These are phyloP conservation scores for Plectosphaerella plurivora DNA, from an alignment of 2,329 filamentous ascomycete genomes.

Conservation along the genomic window DNA sequence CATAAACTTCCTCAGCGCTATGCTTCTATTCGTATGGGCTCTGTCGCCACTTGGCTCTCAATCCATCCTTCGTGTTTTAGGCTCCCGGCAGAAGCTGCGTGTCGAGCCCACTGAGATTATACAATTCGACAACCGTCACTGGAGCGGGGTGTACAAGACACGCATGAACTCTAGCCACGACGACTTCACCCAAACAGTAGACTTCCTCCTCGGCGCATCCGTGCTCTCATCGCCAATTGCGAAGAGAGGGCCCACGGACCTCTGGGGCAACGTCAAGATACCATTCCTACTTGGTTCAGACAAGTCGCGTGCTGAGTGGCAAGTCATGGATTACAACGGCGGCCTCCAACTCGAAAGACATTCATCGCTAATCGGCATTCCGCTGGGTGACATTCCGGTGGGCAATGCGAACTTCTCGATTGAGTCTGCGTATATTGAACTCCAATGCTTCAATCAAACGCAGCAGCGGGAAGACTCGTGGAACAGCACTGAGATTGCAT, in stretches of 20 bases:
- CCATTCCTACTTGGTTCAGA: constrained; percentile 11
- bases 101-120: neutral
- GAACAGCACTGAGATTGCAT: neutral
- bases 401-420: constrained; percentile 6
- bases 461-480: neutral
- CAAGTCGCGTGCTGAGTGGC: neutral
- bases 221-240: constrained; percentile 13
- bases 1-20: constrained; percentile 17
- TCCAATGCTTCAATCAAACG: neutral
- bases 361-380: constrained; percentile 1
- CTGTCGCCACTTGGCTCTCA: constrained; percentile 24
- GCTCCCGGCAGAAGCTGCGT: neutral
- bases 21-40: constrained; percentile 19
- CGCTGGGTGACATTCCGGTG: neutral
- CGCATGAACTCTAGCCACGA: neutral
- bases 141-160: neutral
- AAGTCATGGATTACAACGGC: neutral
- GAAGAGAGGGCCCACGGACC: constrained; percentile 15
- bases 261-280: constrained; percentile 22
- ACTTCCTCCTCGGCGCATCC: constrained; percentile 11
- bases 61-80: constrained; percentile 15
- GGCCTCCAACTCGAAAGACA: neutral
- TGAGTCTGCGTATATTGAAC: constrained; percentile 6
- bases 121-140: neutral
- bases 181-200: neutral